These are phyloP conservation scores for Oemleria cerasiformis DNA, from an alignment of 306 rosid species.

Conservation along the genomic window DNA sequence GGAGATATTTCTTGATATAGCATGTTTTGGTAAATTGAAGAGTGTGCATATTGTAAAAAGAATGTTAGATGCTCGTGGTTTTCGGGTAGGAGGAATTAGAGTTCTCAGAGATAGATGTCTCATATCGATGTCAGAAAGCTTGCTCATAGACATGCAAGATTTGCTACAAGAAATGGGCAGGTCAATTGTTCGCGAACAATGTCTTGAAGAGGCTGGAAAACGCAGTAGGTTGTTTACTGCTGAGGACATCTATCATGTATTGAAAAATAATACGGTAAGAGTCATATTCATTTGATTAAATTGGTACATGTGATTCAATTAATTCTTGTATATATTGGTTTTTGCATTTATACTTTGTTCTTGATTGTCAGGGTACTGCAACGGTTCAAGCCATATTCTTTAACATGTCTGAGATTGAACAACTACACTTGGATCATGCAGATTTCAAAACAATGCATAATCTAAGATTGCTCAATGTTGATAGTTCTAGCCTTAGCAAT, in stretches of 20 bases:
- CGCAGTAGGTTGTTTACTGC: slow-evolving; percentile 15
- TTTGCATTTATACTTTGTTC: no score
- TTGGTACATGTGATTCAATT: no score
- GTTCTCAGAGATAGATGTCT: slow-evolving; percentile 4
- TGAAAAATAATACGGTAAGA: slow-evolving; percentile 19
- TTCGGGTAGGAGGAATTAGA: slow-evolving; percentile 24
- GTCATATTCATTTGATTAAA: not conserved
- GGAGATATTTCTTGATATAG: slow-evolving; percentile 26
- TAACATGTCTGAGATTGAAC: not conserved
- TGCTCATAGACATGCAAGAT: not conserved
- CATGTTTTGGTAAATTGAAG: not conserved
- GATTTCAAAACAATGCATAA: slow-evolving; percentile 25
- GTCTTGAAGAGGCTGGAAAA: not conserved
- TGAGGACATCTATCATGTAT: slow-evolving; percentile 20
- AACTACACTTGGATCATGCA: slow-evolving; percentile 3
- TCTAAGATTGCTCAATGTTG: not conserved
- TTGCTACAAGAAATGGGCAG: slow-evolving; percentile 35
- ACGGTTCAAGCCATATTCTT: slow-evolving; percentile 14
- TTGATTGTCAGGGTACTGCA: slow-evolving; percentile 12
- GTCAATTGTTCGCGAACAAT: slow-evolving; percentile 23
- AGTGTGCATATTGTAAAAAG: not conserved
- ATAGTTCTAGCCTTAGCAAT: no score
- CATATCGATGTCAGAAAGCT: slow-evolving; percentile 7
- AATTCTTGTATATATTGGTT: no score
- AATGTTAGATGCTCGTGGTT: slow-evolving; percentile 18